Conservation (phyloP, 257 asterid species). For the Echites panduratus region DNA sequence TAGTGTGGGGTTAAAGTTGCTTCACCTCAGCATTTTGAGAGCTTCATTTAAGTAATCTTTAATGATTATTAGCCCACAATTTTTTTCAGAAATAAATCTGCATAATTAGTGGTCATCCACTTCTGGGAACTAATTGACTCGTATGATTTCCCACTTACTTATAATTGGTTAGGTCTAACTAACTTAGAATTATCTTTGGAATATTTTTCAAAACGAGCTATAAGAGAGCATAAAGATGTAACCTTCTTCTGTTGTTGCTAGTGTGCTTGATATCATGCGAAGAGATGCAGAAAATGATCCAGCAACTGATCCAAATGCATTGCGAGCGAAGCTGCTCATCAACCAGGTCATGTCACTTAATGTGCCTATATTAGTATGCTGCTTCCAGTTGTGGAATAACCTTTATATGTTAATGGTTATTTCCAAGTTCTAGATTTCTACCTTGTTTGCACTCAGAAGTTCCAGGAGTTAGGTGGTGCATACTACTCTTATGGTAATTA, state of each 20-base stretch:
- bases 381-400: not conserved
- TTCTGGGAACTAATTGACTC: not conserved
- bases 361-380: not conserved
- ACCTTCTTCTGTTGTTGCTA: conserved; percentile 21
- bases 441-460: too few species aligned
- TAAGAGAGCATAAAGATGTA: not conserved
- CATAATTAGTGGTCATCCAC: not conserved
- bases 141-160: not conserved
- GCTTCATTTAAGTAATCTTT: not conserved
- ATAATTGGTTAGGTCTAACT: not conserved
- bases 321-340: conserved; percentile 65
- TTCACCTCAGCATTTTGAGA: not conserved
- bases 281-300: conserved; percentile 79
- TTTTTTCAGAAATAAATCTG: not conserved
- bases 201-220: not conserved
- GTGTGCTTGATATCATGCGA: conserved; percentile 91
- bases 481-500: not conserved
- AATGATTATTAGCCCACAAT: not conserved
- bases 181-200: not conserved
- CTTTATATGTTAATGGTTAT: not conserved
- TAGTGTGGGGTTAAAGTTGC: not conserved
- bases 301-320: conserved; percentile 50
- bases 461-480: too few species aligned
- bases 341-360: conserved; percentile 52
- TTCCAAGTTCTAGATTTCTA: too few species aligned